Evolutionary conservation across 139 green algal species (phyloP), one percentile per base, ranked within the genome.

Genomic region (Asterochloris erici): DNA sequence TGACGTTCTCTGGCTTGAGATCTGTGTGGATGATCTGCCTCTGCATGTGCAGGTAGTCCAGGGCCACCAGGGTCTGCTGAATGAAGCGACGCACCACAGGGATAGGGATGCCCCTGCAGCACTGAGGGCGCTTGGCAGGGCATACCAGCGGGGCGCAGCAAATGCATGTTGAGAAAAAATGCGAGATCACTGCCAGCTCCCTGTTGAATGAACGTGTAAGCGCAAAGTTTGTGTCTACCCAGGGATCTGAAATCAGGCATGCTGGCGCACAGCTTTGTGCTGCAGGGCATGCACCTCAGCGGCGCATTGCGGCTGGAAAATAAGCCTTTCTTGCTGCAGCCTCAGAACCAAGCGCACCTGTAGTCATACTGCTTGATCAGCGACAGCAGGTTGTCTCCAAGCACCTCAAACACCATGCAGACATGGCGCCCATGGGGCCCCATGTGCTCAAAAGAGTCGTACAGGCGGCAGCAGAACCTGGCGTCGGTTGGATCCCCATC

Each of bases 331-430:
- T 54, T 54, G 38, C 38, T 54, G 38, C 38, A 54, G 38, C 38
- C 2, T 54, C 38, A 54, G 6, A 21, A 19, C 82, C 38, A 54
- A 54, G 38, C 38, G 38, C 38, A 54, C 38, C 38, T 68, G 62
- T 87, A 84, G 75, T 82, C 38, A n/a, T 84, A 84, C 68, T 76
- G 61, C 84, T 93, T 93, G 87, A 96, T 96, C 21, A 96, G 89
- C 16, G 91, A 84, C 70, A 97, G 82, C 79, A 97, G 84, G 84
- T 97, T 97, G 86, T 97, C 93, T 0, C 93, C 93, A 71, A 97
- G 86, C 73, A 95, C 88, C 89, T 99, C 97, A 84, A 99, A 99
- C 28, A 99, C 93, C 91, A 99, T 98, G 90, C 97, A 99, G 60
- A 99, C 93, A 85, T 99, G 97, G 14, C 74, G 86, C 12, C 97